These are phyloP conservation scores for Rhamnella rubrinervis DNA, from an alignment of 331 rosid genomes.

Conservation along the genomic window DNA sequence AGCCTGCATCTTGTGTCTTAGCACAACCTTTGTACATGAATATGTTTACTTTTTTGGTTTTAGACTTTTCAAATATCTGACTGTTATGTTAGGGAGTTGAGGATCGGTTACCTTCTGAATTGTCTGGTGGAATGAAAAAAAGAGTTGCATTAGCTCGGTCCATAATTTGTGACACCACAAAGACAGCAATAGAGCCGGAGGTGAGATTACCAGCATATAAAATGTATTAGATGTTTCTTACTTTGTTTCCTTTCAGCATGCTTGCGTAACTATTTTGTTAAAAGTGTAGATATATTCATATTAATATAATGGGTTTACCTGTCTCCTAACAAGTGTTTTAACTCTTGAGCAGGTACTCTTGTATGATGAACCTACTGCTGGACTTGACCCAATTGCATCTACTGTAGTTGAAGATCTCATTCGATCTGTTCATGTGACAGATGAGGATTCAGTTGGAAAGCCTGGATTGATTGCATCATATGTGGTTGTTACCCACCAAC, in stretches of 20 bases:
- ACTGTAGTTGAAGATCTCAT: constrained; percentile 98
- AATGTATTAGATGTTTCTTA: not conserved
- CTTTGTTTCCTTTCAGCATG: not conserved
- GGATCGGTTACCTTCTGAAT: constrained; percentile 88
- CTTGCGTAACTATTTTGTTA: not conserved
- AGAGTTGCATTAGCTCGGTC: constrained; percentile 98
- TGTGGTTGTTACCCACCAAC: constrained; percentile 96
- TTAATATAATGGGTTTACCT: not conserved
- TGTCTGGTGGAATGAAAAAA: constrained; percentile 99
- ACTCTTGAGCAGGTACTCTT: constrained; percentile 65
- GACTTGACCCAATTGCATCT: constrained; percentile 99
- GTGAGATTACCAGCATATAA: constrained; percentile 25
- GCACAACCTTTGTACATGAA: too few relatives aligned
- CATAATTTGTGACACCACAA: constrained; percentile 74
- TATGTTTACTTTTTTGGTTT: too few relatives aligned
- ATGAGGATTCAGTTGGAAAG: constrained; percentile 57
- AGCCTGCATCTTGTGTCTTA: too few relatives aligned
- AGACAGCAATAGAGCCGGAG: constrained; percentile 85
- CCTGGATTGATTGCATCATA: constrained; percentile 88
- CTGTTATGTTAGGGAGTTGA: constrained; percentile 68
- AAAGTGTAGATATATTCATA: not conserved
- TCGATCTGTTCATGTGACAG: constrained; percentile 89
- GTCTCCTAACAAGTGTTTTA: constrained; percentile 16
- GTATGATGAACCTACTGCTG: constrained; percentile 98
- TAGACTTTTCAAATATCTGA: constrained; percentile 8